phyloP scores from a whole-genome alignment of 2,329 filamentous ascomycete species.

The Hypoxylon sp. region DNA sequence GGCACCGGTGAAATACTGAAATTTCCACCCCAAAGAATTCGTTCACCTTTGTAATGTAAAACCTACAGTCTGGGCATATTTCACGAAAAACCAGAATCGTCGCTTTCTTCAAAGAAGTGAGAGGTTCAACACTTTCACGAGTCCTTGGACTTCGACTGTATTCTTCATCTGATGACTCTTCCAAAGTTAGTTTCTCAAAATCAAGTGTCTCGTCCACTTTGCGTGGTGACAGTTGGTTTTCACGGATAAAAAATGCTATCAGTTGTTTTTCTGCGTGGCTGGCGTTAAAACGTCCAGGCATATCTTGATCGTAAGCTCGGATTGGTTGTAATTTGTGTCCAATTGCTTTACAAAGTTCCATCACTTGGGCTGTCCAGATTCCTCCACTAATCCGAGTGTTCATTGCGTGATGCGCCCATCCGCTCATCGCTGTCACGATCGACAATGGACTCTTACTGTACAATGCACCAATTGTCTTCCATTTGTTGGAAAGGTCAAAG shows the following conservation, averaged over 20 bases:
- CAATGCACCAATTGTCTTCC: background rate
- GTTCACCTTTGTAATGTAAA: background rate
- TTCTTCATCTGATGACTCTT: background rate
- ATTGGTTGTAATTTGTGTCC: background rate
- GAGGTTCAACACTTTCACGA: background rate
- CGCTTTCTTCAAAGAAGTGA: background rate
- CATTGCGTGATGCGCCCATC: background rate
- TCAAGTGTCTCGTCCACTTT: background rate
- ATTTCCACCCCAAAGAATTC: background rate
- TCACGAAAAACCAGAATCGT: background rate
- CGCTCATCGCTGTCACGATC: constrained; percentile 3
- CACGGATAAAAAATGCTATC: constrained; percentile 9
- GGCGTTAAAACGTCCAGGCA: background rate
- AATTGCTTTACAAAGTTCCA: background rate
- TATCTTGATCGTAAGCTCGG: background rate
- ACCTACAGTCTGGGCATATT: background rate
- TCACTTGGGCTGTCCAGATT: constrained; percentile 1
- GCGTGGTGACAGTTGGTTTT: background rate
- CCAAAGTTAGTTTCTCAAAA: background rate
- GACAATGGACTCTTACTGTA: background rate
- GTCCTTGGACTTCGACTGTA: background rate
- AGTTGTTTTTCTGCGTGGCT: constrained; percentile 15
- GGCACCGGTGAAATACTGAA: background rate
- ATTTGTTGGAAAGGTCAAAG: background rate
- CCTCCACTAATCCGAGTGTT: background rate